Evolutionary conservation across 768 basidiomycete species (phyloP), one percentile per base, ranked within the genome.

Genomic region (Amylocystis lapponica): DNA sequence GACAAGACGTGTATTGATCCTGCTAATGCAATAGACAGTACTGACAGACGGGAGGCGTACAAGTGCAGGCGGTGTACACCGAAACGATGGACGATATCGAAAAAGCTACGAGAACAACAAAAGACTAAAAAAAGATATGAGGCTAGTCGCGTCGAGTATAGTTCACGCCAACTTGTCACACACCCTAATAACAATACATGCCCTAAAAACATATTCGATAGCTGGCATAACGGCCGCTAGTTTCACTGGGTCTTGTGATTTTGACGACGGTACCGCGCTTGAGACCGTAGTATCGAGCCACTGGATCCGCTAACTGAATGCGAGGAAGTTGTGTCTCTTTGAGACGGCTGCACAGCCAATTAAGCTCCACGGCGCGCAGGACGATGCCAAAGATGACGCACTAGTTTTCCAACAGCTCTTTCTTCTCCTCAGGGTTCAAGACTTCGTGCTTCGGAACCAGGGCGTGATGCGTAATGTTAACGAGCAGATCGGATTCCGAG

Each of bases 271-370:
- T 91, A 21, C 95, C 94, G 38, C 96, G 79, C 55, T 82, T 78
- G 45, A 99, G 78, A 39, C 96, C 96, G 68, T 97, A 99, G 65
- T 99, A 98, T 46, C 94, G 81, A 31, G 96, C 92, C n/a, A 99
- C 95, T 9, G 96, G 96, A 64, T 99, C 96, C 21, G 85, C 82
- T 32, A 96, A 66, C 66, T 97, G 94, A 50, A 99, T 98, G 19
- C 96, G 88, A 36, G 96, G 96, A 43, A 99, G 74, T 59, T 99
- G 96, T 1, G 95, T 97, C 61, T 98, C 96, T 65, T 95, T 95
- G 45, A 99, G 69, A 49, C 96, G 95, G 67, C 95, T 99, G 55
- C 19, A 29, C 20, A n/a, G 10, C 30, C 38, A 25, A 51, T 26
- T 36, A 41, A 46, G 31, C 2, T 42, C 39, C 20, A 43, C 38